Conservation (phyloP, 495 filamentous ascomycete genomes). For the Neurospora sp. region DNA sequence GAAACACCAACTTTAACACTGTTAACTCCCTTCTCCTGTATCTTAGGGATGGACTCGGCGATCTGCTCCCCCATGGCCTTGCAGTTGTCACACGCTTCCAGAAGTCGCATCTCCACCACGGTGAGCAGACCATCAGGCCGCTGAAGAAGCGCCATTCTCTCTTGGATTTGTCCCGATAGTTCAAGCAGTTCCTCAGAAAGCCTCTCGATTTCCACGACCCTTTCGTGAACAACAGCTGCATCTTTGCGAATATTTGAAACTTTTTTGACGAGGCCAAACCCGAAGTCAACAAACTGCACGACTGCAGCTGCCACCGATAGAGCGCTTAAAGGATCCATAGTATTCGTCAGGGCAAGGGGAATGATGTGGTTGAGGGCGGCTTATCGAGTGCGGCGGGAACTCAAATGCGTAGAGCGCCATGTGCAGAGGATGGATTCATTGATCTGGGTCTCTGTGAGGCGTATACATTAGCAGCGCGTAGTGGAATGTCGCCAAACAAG, state of each 20-base stretch:
- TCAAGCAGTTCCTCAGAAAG: background rate
- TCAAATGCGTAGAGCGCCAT: background rate
- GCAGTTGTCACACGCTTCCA: background rate
- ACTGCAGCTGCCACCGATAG: constrained; percentile 1
- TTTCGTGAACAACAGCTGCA: background rate
- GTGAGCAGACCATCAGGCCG: background rate
- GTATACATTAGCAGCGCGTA: background rate
- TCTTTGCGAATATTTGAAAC: background rate
- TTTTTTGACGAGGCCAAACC: background rate
- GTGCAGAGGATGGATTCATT: background rate
- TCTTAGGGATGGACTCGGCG: background rate
- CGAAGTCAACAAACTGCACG: background rate
- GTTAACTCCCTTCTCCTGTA: background rate
- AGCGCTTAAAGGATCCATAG: constrained; percentile 8
- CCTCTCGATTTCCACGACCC: background rate
- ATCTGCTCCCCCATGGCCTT: background rate
- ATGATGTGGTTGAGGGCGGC: background rate
- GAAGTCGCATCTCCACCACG: background rate
- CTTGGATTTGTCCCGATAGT: background rate
- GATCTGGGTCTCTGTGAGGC: background rate
- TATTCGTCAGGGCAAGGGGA: background rate
- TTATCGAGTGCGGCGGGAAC: background rate
- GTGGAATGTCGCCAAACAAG: background rate
- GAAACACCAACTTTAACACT: background rate
- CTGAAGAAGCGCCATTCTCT: background rate